Evolutionary conservation across 805 yeast genomes (phyloP).

Genomic region (Candida coquimbonensis): DNA sequence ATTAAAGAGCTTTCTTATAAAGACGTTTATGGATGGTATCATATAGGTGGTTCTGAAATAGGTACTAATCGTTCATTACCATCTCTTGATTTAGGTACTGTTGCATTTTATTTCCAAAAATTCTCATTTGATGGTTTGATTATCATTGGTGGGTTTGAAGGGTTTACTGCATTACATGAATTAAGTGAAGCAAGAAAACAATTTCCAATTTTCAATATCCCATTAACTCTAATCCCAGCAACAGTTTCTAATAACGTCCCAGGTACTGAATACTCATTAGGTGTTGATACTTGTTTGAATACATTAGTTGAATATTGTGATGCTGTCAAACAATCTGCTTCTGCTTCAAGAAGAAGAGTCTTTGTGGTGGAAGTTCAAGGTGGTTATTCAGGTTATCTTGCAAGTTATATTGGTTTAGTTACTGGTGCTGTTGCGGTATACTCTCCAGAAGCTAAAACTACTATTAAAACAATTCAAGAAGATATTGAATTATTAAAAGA

Average conservation of each 20-base stretch:
- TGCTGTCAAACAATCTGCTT: constrained; percentile 88
- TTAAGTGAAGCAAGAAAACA: constrained; percentile 66
- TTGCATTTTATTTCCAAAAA: constrained; percentile 90
- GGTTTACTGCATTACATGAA: constrained; percentile 79
- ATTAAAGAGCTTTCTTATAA: constrained; percentile 72
- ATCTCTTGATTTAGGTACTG: constrained; percentile 71
- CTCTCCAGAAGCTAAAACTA: constrained; percentile 80
- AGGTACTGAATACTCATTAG: constrained; percentile 95
- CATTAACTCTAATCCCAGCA: constrained; percentile 90
- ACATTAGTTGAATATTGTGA: constrained; percentile 89
- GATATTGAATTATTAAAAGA: constrained; percentile 67
- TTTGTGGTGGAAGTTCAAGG: constrained; percentile 98
- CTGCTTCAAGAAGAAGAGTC: constrained; percentile 88
- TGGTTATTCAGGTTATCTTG: constrained; percentile 92
- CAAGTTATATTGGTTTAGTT: constrained; percentile 75
- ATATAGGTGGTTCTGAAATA: constrained; percentile 89
- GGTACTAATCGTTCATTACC: constrained; percentile 94
- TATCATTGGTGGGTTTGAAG: constrained; percentile 95
- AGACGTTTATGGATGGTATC: constrained; percentile 83
- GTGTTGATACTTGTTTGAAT: constrained; percentile 93
- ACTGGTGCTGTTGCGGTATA: constrained; percentile 90
- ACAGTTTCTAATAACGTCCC: constrained; percentile 97
- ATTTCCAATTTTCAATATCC: constrained; percentile 91
- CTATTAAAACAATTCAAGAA: constrained; percentile 59
- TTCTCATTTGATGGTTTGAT: constrained; percentile 82